Percentiles rank a stretch among this genome's conserved stretches.
Evolutionary conservation across 1,139 yeast genomes (phyloP).

Genomic region (Yamadazyma sp.): DNA sequence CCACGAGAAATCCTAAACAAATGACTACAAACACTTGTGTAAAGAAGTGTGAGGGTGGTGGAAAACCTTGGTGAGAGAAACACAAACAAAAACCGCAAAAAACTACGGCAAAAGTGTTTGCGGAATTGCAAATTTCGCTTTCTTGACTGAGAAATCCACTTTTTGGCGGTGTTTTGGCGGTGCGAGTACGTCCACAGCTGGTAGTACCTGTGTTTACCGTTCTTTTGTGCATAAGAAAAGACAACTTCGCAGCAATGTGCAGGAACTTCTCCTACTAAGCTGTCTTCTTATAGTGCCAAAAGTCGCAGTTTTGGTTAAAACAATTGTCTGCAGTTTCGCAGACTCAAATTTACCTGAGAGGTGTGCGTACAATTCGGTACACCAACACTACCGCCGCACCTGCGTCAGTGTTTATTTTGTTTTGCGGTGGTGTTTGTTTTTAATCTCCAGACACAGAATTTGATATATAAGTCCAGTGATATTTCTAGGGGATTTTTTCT

Average conservation of each 20-base stretch:
- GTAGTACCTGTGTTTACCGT: no score
- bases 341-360: no score
- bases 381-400: no score
- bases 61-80: conserved; percentile 5
- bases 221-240: no score
- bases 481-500: neutral
- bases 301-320: neutral
- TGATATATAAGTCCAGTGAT: neutral
- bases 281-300: neutral
- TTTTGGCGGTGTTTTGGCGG: no score
- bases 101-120: neutral
- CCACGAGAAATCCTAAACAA: neutral
- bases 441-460: neutral
- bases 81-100: conserved; percentile 2
- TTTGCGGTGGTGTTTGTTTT: neutral
- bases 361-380: no score
- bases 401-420: neutral
- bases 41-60: neutral
- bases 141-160: no score
- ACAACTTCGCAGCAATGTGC: no score
- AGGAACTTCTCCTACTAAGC: neutral
- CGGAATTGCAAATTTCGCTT: no score
- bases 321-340: neutral
- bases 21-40: neutral
- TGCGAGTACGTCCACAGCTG: no score